phyloP scores from a whole-genome alignment of 75 land plant species.

The Cupressus sempervirens region DNA sequence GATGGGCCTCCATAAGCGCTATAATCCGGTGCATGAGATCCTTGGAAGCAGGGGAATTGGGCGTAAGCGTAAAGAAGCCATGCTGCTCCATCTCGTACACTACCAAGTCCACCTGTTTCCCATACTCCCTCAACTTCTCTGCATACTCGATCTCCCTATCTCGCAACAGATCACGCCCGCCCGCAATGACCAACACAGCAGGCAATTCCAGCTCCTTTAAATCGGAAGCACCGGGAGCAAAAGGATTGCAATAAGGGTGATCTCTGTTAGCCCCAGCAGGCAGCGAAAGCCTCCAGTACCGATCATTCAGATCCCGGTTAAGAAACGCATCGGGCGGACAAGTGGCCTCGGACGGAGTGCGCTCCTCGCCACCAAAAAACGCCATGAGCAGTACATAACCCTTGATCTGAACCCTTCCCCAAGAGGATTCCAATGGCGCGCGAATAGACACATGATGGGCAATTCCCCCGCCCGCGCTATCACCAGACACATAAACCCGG shows the following conservation, averaged over 20 bases:
- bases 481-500: slow-evolving; percentile 61
- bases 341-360: slow-evolving; percentile 53
- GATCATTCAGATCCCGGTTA: slow-evolving; percentile 39
- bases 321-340: slow-evolving; percentile 34
- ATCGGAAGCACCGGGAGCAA: slow-evolving; percentile 36
- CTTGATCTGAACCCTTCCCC: slow-evolving; percentile 34
- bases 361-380: slow-evolving; percentile 62
- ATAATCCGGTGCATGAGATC: slow-evolving; percentile 13
- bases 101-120: slow-evolving; percentile 33
- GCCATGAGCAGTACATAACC: slow-evolving; percentile 54
- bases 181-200: slow-evolving; percentile 34
- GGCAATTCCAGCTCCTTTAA: slow-evolving; percentile 24
- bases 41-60: slow-evolving; percentile 10
- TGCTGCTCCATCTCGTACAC: slow-evolving; percentile 41
- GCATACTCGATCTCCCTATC: slow-evolving; percentile 22
- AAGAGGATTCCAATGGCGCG: slow-evolving; percentile 22
- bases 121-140: slow-evolving; percentile 25
- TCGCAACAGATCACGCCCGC: slow-evolving; percentile 27
- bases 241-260: slow-evolving; percentile 46
- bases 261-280: slow-evolving; percentile 50
- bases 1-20: background rate
- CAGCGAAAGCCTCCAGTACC: slow-evolving; percentile 50
- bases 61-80: slow-evolving; percentile 37
- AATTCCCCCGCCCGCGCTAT: slow-evolving; percentile 69
- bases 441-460: slow-evolving; percentile 59